Conservation (phyloP, 768 basidiomycete species). For the Podaxis sp. region DNA sequence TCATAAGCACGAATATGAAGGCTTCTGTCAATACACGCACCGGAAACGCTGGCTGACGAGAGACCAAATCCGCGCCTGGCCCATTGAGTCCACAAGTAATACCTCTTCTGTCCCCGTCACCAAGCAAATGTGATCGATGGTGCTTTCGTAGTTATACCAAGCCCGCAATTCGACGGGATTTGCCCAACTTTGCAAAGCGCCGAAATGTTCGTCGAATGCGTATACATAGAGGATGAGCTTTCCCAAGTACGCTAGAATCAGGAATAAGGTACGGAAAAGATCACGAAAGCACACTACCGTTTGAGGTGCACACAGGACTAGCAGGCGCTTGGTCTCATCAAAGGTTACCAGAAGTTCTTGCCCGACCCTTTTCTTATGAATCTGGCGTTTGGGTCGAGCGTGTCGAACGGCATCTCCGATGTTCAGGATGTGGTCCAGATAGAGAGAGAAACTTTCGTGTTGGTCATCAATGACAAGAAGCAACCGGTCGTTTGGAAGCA, state of each 20-base stretch:
- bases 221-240: slow-evolving; percentile 45
- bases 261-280: background rate
- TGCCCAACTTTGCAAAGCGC: slow-evolving; percentile 41
- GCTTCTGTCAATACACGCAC: slow-evolving; percentile 26
- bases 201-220: slow-evolving; percentile 44
- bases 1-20: background rate
- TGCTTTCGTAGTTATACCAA: slow-evolving; percentile 38
- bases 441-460: slow-evolving; percentile 34
- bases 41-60: slow-evolving; percentile 53
- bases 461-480: slow-evolving; percentile 41
- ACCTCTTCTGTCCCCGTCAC: slow-evolving; percentile 53
- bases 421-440: slow-evolving; percentile 31
- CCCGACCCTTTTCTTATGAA: slow-evolving; percentile 49
- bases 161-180: slow-evolving; percentile 35
- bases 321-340: slow-evolving; percentile 50
- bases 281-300: slow-evolving; percentile 31
- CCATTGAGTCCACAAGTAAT: slow-evolving; percentile 43
- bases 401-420: slow-evolving; percentile 33
- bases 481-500: slow-evolving; percentile 38
- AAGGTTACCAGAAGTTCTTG: slow-evolving; percentile 45
- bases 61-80: slow-evolving; percentile 51
- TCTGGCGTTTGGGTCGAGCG: slow-evolving; percentile 23
- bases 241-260: background rate
- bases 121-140: slow-evolving; percentile 35
- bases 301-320: slow-evolving; percentile 42